phyloP scores from a whole-genome alignment of 257 asterid species.

The Solanum chaucha region DNA sequence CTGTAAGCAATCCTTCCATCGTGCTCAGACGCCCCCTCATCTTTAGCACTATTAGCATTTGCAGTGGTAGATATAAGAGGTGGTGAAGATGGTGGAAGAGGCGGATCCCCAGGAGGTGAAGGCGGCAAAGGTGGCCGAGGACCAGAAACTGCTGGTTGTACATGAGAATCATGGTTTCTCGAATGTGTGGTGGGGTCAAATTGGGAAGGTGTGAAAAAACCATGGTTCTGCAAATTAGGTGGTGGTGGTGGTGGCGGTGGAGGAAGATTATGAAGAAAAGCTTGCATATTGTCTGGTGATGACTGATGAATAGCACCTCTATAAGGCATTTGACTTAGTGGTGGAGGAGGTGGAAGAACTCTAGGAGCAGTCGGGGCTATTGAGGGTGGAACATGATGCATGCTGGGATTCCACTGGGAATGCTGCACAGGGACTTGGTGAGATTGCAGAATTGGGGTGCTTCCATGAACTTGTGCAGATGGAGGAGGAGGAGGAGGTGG shows the following conservation, averaged over 20 bases:
- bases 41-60: not conserved
- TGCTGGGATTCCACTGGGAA: conserved; percentile 40
- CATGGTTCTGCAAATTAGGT: conserved; percentile 21
- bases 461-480: conserved; percentile 17
- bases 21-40: conserved; percentile 4
- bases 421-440: conserved; percentile 28
- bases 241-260: conserved; percentile 3
- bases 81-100: conserved; percentile 46
- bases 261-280: conserved; percentile 11
- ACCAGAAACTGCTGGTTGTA: conserved; percentile 14
- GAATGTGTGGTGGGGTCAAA: conserved; percentile 19
- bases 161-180: conserved; percentile 16
- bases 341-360: conserved; percentile 30
- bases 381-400: conserved; percentile 25
- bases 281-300: conserved; percentile 16
- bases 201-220: conserved; percentile 18
- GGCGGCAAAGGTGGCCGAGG: conserved; percentile 44
- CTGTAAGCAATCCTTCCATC: conserved; percentile 11
- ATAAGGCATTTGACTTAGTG: conserved; percentile 28
- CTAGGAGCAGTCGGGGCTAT: conserved; percentile 22
- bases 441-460: conserved; percentile 23
- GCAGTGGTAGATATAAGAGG: conserved; percentile 16
- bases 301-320: conserved; percentile 32
- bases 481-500: conserved; percentile 31
- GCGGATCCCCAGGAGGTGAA: conserved; percentile 47